Base-by-base conservation (phyloP, 805 yeast species). In the Tetrapisispora phaffii region DNA sequence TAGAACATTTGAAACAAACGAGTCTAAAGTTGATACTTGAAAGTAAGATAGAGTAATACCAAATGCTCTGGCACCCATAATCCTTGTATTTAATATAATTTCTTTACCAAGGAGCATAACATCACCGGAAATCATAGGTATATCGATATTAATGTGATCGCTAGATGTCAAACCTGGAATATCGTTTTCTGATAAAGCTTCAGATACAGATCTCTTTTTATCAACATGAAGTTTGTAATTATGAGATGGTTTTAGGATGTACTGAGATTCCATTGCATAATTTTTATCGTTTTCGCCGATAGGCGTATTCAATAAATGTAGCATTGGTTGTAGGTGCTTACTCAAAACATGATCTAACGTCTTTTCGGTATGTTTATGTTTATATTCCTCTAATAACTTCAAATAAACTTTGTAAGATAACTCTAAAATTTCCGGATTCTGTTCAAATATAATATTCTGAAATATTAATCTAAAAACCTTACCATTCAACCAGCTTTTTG, bases 101-200 rank as follows among this genome's bases (percentile, higher is more conserved):
- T 85, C 89, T 39, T 73, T 65, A 0, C 95, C 96, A 29, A 93
- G 79, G 23, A 93, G 69, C 44, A 88, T 79, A 16, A 93, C 83
- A 65, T 93, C 99, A 56, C 98, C 98, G 38, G 79, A 76, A 47
- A 84, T 77, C 62, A 93, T 82, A 4, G 97, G 96, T 3, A 95
- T 84, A 66, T 93, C 99, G 47, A 93, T 89, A 59, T 90, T 88
- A 42, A 87, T 82, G 47, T 76, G 76, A 45, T 78, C 73, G 42
- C 74, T 82, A 32, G 74, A 46, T 40, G 57, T 82, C 3, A 75
- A 68, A 2, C 67, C 57, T 2, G 82, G 83, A 13, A 77, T 76
- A 35, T 58, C 60, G 7, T 61, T 53, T 35, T 59, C 55, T 8
- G 51, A 52, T 4, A 54, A 54, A 2, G 57, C 42, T 34, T 57